Percentiles rank a stretch among this genome's conserved stretches.
phyloP scores from a whole-genome alignment of 1,284 basidiomycete species.

The Pseudozyma pruni region DNA sequence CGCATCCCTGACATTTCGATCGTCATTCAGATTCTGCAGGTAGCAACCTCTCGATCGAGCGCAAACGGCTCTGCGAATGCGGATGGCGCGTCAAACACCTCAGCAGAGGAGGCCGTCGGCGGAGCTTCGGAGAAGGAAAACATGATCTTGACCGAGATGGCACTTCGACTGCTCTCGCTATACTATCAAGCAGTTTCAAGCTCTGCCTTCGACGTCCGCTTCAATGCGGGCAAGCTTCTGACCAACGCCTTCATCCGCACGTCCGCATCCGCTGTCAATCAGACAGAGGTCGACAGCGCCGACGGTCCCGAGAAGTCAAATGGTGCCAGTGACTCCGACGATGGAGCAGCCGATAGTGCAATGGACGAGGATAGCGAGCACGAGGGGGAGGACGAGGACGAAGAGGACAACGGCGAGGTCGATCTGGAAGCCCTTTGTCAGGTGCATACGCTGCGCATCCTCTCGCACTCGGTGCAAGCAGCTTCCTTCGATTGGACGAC shows the following conservation, averaged over 20 bases:
- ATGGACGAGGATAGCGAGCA: slow-evolving; percentile 53
- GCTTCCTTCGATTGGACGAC: slow-evolving; percentile 74
- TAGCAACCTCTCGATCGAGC: slow-evolving; percentile 32
- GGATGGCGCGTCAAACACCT: not conserved
- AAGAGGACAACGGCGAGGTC: slow-evolving; percentile 68
- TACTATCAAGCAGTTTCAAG: slow-evolving; percentile 82
- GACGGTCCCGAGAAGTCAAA: slow-evolving; percentile 3
- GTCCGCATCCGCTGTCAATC: not conserved
- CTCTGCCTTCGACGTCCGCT: slow-evolving; percentile 79
- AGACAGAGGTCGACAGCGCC: slow-evolving; percentile 1
- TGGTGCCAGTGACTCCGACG: not conserved
- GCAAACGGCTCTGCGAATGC: slow-evolving; percentile 3
- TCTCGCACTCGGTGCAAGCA: slow-evolving; percentile 36
- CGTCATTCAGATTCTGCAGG: slow-evolving; percentile 68
- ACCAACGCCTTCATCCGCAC: slow-evolving; percentile 70
- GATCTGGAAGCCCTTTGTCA: slow-evolving; percentile 76
- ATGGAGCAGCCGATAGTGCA: not conserved
- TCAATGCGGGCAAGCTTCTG: slow-evolving; percentile 85
- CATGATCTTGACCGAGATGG: slow-evolving; percentile 79
- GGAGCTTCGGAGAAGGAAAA: slow-evolving; percentile 35
- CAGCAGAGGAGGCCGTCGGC: slow-evolving; percentile 29
- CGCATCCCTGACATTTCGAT: slow-evolving; percentile 63
- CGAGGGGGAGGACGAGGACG: slow-evolving; percentile 44
- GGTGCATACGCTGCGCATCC: slow-evolving; percentile 78
- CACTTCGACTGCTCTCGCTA: slow-evolving; percentile 82